Evolutionary conservation across 768 basidiomycete genomes (phyloP).

Genomic region (Mycena olivaceomarginata): DNA sequence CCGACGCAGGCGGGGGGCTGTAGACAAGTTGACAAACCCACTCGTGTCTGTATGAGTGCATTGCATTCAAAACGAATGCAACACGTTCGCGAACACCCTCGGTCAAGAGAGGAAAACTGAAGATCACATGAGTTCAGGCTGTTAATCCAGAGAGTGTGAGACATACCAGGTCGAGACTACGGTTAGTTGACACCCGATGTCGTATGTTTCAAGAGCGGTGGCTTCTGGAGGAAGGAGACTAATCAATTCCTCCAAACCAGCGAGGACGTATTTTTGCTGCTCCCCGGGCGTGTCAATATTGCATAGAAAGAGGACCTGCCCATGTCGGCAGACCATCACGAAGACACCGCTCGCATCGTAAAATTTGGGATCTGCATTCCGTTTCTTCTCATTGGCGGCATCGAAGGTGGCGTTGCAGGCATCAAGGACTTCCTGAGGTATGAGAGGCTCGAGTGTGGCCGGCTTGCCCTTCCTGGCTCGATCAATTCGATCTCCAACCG

Average conservation of each 20-base stretch:
- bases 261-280: constrained; percentile 60
- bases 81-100: constrained; percentile 42
- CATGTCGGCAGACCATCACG: constrained; percentile 60
- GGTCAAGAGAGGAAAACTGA: constrained; percentile 51
- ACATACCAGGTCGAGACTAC: constrained; percentile 53
- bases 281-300: constrained; percentile 64
- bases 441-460: constrained; percentile 11
- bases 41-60: constrained; percentile 59
- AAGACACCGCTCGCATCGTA: constrained; percentile 61
- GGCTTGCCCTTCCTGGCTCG: constrained; percentile 43
- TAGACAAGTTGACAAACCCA: constrained; percentile 60
- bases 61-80: constrained; percentile 51
- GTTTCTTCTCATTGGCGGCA: constrained; percentile 55
- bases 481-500: constrained; percentile 52
- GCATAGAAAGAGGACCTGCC: constrained; percentile 58
- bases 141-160: background rate
- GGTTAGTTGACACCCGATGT: constrained; percentile 60
- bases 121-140: constrained; percentile 40
- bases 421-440: constrained; percentile 59
- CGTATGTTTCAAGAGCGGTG: constrained; percentile 53
- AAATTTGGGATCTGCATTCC: constrained; percentile 47
- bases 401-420: constrained; percentile 56
- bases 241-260: constrained; percentile 55
- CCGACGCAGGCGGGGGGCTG: constrained; percentile 52
- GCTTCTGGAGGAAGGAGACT: constrained; percentile 51